Percentiles rank a stretch among this genome's conserved stretches.
Conservation (phyloP, 2,329 filamentous ascomycete species). For the Alternaria sp. region DNA sequence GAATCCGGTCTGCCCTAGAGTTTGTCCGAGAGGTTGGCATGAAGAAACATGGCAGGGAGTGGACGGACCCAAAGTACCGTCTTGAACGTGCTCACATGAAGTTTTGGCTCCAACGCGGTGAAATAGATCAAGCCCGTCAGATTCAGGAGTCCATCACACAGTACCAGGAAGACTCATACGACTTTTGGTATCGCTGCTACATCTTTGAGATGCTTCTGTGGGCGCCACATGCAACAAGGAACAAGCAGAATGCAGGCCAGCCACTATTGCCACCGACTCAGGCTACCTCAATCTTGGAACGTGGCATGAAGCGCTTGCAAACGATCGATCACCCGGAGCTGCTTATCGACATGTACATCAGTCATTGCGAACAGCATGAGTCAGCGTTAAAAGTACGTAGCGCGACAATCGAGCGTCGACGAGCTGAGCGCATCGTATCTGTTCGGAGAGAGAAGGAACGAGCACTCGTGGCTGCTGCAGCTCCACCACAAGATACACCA, state of each 20-base stretch:
- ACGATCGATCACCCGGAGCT: conserved; percentile 80
- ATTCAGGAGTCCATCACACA: conserved; percentile 77
- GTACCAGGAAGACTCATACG: conserved; percentile 78
- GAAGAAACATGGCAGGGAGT: conserved; percentile 77
- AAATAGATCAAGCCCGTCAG: conserved; percentile 76
- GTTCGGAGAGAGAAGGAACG: conserved; percentile 69
- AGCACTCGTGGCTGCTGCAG: conserved; percentile 64
- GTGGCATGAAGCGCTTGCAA: conserved; percentile 68
- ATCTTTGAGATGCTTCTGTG: conserved; percentile 86
- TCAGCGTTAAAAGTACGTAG: conserved; percentile 76
- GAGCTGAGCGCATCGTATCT: conserved; percentile 58
- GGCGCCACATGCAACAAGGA: conserved; percentile 64
- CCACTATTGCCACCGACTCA: conserved; percentile 67
- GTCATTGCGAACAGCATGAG: conserved; percentile 91
- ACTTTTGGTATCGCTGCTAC: conserved; percentile 95
- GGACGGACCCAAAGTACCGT: conserved; percentile 84
- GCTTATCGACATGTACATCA: conserved; percentile 75
- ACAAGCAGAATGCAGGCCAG: conserved; percentile 59
- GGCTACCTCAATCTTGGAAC: conserved; percentile 78
- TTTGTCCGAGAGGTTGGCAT: conserved; percentile 81
- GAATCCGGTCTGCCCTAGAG: conserved; percentile 84
- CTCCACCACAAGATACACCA: conserved; percentile 24
- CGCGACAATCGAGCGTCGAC: conserved; percentile 77
- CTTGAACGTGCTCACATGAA: conserved; percentile 92
- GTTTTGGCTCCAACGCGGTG: conserved; percentile 84